Evolutionary conservation across 305 asterid genomes (phyloP).

Genomic region (Solanum chacoense): DNA sequence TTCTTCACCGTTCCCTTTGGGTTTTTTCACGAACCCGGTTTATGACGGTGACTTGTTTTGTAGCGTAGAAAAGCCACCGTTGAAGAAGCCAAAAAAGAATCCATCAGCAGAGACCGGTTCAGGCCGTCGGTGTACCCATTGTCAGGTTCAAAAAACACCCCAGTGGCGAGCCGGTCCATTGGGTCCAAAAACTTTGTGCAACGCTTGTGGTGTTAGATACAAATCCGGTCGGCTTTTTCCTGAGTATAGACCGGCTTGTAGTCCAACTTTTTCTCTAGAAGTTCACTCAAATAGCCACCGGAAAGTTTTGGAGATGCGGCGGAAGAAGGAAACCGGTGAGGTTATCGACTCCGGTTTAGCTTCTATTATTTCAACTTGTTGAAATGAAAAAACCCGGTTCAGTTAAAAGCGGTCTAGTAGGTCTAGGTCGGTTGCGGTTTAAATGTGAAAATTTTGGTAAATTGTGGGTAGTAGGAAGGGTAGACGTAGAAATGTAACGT

Average conservation of each 20-base stretch:
- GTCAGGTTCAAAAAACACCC: slow-evolving; percentile 92
- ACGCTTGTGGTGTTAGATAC: slow-evolving; percentile 95
- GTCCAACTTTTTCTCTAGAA: slow-evolving; percentile 79
- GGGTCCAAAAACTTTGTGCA: slow-evolving; percentile 87
- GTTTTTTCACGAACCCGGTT: slow-evolving; percentile 24
- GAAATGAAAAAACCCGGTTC: slow-evolving; percentile 14
- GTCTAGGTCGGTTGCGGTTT: slow-evolving; percentile 22
- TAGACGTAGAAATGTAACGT: slow-evolving; percentile 13
- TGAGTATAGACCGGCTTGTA: slow-evolving; percentile 92
- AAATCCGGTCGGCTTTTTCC: slow-evolving; percentile 90
- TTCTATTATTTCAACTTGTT: slow-evolving; percentile 28
- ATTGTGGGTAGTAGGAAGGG: slow-evolving; percentile 18
- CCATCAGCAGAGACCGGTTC: slow-evolving; percentile 33
- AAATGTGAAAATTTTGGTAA: slow-evolving; percentile 37
- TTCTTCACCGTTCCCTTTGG: slow-evolving; percentile 32
- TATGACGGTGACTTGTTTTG: slow-evolving; percentile 34
- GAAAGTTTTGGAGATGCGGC: slow-evolving; percentile 94
- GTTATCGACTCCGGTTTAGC: slow-evolving; percentile 22
- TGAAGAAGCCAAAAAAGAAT: slow-evolving; percentile 52
- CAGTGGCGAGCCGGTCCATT: slow-evolving; percentile 98
- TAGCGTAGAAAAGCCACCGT: slow-evolving; percentile 46
- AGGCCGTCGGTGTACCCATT: slow-evolving; percentile 78
- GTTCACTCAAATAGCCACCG: slow-evolving; percentile 87
- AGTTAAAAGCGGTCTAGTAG: neutral
- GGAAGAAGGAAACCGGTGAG: slow-evolving; percentile 36